Evolutionary conservation across 2,329 filamentous ascomycete genomes (phyloP).

Genomic region (Penicillium sclerotiorum): DNA sequence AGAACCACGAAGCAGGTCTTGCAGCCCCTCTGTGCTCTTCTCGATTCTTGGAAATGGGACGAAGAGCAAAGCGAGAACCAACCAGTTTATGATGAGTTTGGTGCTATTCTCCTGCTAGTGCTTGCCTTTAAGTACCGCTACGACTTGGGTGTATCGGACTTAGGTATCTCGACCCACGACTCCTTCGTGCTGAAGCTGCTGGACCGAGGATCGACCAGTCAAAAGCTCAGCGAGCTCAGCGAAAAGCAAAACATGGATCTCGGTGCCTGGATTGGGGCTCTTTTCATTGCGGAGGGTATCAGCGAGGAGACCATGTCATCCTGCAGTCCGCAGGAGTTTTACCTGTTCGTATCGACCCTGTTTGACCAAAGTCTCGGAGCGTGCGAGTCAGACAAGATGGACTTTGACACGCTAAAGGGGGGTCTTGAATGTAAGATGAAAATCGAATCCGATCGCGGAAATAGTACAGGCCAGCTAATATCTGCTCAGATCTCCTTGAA

Average conservation of each 20-base stretch:
- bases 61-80: slow-evolving; percentile 67
- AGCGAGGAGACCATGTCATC: slow-evolving; percentile 66
- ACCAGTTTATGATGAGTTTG: slow-evolving; percentile 68
- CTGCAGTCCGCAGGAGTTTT: slow-evolving; percentile 67
- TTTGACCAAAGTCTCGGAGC: slow-evolving; percentile 64
- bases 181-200: slow-evolving; percentile 61
- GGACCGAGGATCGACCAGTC: slow-evolving; percentile 48
- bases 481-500: slow-evolving; percentile 59
- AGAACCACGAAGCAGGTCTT: slow-evolving; percentile 59
- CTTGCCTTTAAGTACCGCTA: slow-evolving; percentile 62
- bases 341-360: slow-evolving; percentile 62
- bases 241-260: slow-evolving; percentile 61
- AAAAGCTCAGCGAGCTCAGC: slow-evolving; percentile 54
- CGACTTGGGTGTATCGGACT: slow-evolving; percentile 53
- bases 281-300: slow-evolving; percentile 65
- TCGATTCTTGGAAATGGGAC: slow-evolving; percentile 67
- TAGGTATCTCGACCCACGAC: slow-evolving; percentile 53
- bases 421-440: slow-evolving; percentile 61
- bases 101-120: slow-evolving; percentile 61
- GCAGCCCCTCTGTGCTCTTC: slow-evolving; percentile 59
- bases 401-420: slow-evolving; percentile 61
- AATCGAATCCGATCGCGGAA: neutral
- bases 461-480: slow-evolving; percentile 7
- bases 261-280: slow-evolving; percentile 61
- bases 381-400: slow-evolving; percentile 57